Evolutionary conservation across 441 rosid species (phyloP).

Genomic region (Eutrema salsugineum): DNA sequence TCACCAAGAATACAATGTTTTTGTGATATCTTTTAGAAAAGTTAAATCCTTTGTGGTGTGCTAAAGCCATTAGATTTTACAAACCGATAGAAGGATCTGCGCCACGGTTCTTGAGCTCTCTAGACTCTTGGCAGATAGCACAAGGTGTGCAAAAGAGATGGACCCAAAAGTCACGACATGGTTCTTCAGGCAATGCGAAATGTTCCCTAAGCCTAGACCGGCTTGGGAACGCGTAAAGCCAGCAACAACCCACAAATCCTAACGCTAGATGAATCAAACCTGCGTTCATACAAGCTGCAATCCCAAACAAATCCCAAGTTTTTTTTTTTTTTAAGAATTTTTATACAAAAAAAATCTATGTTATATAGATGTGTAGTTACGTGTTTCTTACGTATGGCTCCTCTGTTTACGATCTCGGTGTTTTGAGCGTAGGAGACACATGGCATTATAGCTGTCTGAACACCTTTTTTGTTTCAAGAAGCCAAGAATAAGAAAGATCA

Average conservation of each 20-base stretch:
- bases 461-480: constrained; percentile 32
- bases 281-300: constrained; percentile 31
- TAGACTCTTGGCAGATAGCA: constrained; percentile 41
- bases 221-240: constrained; percentile 38
- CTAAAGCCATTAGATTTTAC: background rate
- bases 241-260: constrained; percentile 33
- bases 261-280: constrained; percentile 33
- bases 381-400: constrained; percentile 33
- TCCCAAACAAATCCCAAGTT: background rate
- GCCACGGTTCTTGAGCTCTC: constrained; percentile 38
- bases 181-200: constrained; percentile 40
- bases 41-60: background rate
- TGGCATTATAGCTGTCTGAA: constrained; percentile 34
- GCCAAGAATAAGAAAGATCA: background rate
- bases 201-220: constrained; percentile 37
- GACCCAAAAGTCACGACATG: constrained; percentile 33
- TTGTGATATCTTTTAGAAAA: background rate
- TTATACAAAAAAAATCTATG: background rate
- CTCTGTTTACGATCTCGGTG: constrained; percentile 36
- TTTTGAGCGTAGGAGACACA: constrained; percentile 35
- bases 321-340: background rate
- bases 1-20: background rate
- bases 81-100: constrained; percentile 38
- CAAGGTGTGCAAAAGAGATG: constrained; percentile 33
- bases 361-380: background rate